A percentile compares a stretch with the other conserved stretches of the same genome.
Evolutionary conservation across 768 basidiomycete species (phyloP).

Genomic region (Podaxis carcinomalis): DNA sequence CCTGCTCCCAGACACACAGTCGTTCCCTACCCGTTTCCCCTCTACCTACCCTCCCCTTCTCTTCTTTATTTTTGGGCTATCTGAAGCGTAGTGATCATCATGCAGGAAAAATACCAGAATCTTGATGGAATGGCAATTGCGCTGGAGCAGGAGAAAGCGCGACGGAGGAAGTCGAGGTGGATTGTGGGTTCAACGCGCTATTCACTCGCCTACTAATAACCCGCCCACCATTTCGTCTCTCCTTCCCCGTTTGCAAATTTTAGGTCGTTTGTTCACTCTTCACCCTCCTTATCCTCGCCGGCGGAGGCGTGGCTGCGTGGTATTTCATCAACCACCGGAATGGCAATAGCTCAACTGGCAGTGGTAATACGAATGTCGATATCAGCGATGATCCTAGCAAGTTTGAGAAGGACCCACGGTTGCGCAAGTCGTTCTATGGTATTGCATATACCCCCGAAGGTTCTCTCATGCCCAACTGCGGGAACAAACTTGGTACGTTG

Average conservation of each 20-base stretch:
- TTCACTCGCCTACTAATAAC: not conserved
- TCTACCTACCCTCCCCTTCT: conserved; percentile 1
- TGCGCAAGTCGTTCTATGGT: conserved; percentile 78
- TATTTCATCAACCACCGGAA: conserved; percentile 58
- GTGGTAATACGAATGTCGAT: not conserved
- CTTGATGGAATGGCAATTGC: conserved; percentile 19
- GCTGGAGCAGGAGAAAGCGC: conserved; percentile 26
- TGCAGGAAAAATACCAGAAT: conserved; percentile 15
- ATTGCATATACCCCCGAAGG: conserved; percentile 83
- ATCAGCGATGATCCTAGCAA: conserved; percentile 57
- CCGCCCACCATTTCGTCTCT: not conserved
- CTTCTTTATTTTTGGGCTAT: conserved; percentile 11
- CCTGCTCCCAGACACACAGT: conserved; percentile 1
- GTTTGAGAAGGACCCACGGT: conserved; percentile 61
- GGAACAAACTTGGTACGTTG: conserved; percentile 40
- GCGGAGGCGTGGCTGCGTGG: conserved; percentile 59
- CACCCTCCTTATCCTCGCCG: conserved; percentile 46
- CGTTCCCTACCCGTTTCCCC: conserved; percentile 9
- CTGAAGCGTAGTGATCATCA: not conserved
- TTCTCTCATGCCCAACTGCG: conserved; percentile 64
- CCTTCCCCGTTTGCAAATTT: not conserved
- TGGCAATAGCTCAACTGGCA: conserved; percentile 20
- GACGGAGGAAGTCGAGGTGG: conserved; percentile 42
- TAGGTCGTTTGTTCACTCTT: conserved; percentile 52
- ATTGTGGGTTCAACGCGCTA: conserved; percentile 41